A percentile compares a stretch with the other conserved stretches of the same genome.
These are phyloP conservation scores for Nicotiana paniculata DNA, from an alignment of 257 asterid genomes.

Conservation along the genomic window DNA sequence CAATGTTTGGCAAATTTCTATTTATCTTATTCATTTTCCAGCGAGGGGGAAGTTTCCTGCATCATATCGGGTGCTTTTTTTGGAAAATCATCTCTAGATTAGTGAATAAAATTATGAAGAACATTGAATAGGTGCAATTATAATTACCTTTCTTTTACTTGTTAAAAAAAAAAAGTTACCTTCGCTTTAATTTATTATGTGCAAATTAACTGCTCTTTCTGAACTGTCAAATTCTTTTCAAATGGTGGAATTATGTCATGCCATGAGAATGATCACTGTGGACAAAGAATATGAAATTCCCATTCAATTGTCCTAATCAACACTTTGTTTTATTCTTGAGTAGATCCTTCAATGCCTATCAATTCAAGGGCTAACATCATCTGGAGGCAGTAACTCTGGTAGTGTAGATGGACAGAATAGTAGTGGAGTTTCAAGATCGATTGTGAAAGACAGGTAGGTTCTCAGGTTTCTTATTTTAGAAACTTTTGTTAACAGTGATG, in stretches of 20 bases:
- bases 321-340: neutral
- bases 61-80: too few species aligned
- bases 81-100: too few species aligned
- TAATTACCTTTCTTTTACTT: neutral
- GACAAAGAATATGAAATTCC: neutral
- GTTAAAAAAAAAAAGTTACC: neutral
- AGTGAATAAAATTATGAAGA: too few species aligned
- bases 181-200: neutral
- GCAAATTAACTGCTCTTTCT: neutral
- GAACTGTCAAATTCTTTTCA: neutral
- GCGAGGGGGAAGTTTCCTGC: too few species aligned
- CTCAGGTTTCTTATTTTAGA: constrained; percentile 6
- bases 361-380: constrained; percentile 79
- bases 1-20: too few species aligned
- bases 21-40: too few species aligned
- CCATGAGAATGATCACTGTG: neutral
- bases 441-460: constrained; percentile 89
- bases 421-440: constrained; percentile 90
- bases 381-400: constrained; percentile 77
- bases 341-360: constrained; percentile 82
- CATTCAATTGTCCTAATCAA: neutral
- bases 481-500: neutral
- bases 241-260: neutral
- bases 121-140: too few species aligned
- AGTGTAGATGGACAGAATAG: constrained; percentile 82